Conservation (phyloP, 805 yeast species). For the Candida dajiaensis region DNA sequence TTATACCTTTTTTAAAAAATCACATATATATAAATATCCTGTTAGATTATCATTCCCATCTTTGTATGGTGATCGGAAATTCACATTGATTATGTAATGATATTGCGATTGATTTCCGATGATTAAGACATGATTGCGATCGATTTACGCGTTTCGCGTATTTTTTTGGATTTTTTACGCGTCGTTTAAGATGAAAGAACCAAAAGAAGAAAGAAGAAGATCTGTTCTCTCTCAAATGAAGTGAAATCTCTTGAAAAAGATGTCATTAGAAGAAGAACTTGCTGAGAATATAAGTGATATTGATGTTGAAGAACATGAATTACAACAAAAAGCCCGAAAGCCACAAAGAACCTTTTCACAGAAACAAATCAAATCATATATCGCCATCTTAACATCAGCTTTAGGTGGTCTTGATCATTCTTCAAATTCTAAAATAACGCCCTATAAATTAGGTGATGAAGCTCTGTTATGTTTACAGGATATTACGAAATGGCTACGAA, state of each 20-base stretch:
- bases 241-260: background rate
- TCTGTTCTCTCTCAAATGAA: no score
- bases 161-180: background rate
- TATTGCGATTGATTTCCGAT: background rate
- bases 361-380: slow-evolving; percentile 49
- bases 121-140: no score
- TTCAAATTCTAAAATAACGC: slow-evolving; percentile 37
- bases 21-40: no score
- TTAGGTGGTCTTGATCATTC: slow-evolving; percentile 84
- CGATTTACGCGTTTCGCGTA: background rate
- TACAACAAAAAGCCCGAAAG: background rate
- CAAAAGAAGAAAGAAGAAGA: no score
- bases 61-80: no score
- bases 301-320: background rate
- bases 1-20: no score
- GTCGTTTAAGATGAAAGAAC: background rate
- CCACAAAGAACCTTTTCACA: slow-evolving; percentile 1
- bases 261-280: slow-evolving; percentile 8
- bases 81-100: no score
- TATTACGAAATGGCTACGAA: slow-evolving; percentile 78
- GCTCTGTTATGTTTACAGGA: slow-evolving; percentile 72
- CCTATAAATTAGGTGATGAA: slow-evolving; percentile 82
- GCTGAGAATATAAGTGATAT: slow-evolving; percentile 2
- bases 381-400: slow-evolving; percentile 78
- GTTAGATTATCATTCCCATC: background rate